Evolutionary conservation across 495 filamentous ascomycete genomes (phyloP), one percentile per base, ranked within the genome.

Genomic region (Penicillium dipodomyicola): DNA sequence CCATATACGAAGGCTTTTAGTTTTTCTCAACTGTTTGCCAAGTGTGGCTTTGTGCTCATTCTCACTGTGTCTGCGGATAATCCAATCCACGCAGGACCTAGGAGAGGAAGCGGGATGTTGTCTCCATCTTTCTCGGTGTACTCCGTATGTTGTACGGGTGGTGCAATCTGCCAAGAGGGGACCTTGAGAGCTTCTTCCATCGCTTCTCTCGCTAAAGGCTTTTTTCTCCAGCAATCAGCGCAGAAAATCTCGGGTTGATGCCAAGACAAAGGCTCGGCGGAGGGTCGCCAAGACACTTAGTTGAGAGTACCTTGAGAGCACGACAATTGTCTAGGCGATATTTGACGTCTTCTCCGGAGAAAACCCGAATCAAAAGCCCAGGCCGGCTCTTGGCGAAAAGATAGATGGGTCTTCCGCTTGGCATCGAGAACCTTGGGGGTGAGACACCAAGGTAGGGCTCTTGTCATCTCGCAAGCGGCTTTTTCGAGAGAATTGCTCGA

Each of bases 241-340:
- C 7, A 37, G 6, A n/a, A 33, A 42, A 51, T 22, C 8, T 11
- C n/a, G 4, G 32, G 29, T 37, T 27, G 20, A 45, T 56, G 62
- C 62, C 62, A 61, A 64, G 62, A 52, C 41, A 47, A 49, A 54
- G 47, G 45, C 29, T 46, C 54, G 49, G 63, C 56, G 57, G 63
- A 60, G 53, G 44, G 39, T 23, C 39, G 62, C 58, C 62, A 64
- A 64, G 62, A 54, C 22, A 40, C 56, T 62, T 62, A 53, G 56
- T 46, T 12, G 52, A 41, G 61, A 54, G 63, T 52, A 66, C 63
- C 63, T 66, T 66, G 63, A 43, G 32, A 42, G 50, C 41, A 64
- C 37, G 54, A 55, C 39, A 41, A 23, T 15, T 22, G 5, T 8
- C 32, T 19, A 37, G 52, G 33, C 49, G 25, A 23, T 44, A n/a